phyloP scores from a whole-genome alignment of 768 basidiomycete genomes.

The Boletus subcaerulescens region DNA sequence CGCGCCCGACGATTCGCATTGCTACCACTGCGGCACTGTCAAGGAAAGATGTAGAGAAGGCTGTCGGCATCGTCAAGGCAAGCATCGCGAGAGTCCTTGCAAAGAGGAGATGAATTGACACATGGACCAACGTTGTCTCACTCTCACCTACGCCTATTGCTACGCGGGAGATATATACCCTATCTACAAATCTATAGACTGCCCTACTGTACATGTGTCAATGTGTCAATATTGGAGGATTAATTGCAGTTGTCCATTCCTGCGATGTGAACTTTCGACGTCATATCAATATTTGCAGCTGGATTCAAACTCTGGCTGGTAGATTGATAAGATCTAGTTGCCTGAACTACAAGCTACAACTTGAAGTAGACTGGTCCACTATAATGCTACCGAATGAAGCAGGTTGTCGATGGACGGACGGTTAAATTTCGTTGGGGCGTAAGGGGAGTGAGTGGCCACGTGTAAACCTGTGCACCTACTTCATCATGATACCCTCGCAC shows the following conservation, averaged over 20 bases:
- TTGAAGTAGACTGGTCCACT: too few relatives aligned
- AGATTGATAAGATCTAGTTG: too few relatives aligned
- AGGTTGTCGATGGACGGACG: too few relatives aligned
- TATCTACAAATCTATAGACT: slow-evolving; percentile 23
- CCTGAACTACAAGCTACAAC: too few relatives aligned
- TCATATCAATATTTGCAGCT: too few relatives aligned
- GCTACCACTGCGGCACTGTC: slow-evolving; percentile 74
- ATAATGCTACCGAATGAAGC: too few relatives aligned
- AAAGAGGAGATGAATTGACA: slow-evolving; percentile 43
- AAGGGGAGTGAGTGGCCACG: too few relatives aligned
- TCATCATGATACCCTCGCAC: too few relatives aligned
- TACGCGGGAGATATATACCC: slow-evolving; percentile 25
- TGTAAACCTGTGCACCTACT: too few relatives aligned
- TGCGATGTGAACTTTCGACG: too few relatives aligned
- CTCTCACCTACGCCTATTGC: not conserved
- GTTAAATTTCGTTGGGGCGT: too few relatives aligned
- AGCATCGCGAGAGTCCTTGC: slow-evolving; percentile 73
- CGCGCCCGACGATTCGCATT: slow-evolving; percentile 82
- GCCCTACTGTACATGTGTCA: slow-evolving; percentile 13
- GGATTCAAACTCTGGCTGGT: too few relatives aligned
- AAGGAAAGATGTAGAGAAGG: slow-evolving; percentile 92
- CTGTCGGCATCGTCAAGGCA: slow-evolving; percentile 67
- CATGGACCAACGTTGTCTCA: not conserved
- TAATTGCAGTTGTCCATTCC: not conserved
- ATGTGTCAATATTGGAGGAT: slow-evolving; percentile 9